A percentile compares a stretch with the other conserved stretches of the same genome.
phyloP scores from a whole-genome alignment of 108 stramenopile species.

The Parietichytrium sp. region DNA sequence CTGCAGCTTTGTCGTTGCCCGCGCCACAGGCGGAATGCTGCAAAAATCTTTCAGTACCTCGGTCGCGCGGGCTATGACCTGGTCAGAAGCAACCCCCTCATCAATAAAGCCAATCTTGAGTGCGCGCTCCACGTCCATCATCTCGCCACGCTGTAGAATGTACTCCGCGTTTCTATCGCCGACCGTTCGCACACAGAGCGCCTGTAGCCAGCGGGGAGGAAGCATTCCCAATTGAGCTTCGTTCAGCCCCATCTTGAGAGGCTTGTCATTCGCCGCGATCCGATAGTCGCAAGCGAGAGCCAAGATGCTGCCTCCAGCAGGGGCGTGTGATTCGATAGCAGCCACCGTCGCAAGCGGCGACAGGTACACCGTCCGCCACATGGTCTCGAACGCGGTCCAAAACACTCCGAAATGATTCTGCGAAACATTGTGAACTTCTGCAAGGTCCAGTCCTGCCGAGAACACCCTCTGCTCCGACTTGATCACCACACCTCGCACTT shows the following conservation, averaged over 20 bases:
- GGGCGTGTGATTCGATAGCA: not conserved
- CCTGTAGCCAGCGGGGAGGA: not conserved
- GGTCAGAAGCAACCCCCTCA: not conserved
- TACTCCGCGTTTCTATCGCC: not conserved
- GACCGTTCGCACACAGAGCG: not conserved
- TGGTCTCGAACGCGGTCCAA: not conserved
- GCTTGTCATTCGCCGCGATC: not conserved
- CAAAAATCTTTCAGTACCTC: not conserved
- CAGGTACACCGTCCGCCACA: not conserved
- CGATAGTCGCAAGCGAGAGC: constrained; percentile 33
- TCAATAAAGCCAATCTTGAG: constrained; percentile 37
- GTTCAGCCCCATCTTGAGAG: constrained; percentile 3
- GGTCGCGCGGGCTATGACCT: not conserved
- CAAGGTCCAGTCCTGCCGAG: constrained; percentile 29
- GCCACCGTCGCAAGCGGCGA: not conserved
- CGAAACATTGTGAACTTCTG: not conserved
- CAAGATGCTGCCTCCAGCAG: constrained; percentile 1
- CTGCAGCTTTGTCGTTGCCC: not conserved
- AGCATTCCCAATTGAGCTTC: constrained; percentile 30
- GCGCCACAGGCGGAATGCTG: not conserved
- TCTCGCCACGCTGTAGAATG: not conserved
- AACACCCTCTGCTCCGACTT: not conserved
- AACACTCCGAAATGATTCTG: not conserved
- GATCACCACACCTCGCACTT: not conserved
- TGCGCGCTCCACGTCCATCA: constrained; percentile 2